Evolutionary conservation across 805 yeast genomes (phyloP).

Genomic region (Hanseniaspora hatyaiensis): DNA sequence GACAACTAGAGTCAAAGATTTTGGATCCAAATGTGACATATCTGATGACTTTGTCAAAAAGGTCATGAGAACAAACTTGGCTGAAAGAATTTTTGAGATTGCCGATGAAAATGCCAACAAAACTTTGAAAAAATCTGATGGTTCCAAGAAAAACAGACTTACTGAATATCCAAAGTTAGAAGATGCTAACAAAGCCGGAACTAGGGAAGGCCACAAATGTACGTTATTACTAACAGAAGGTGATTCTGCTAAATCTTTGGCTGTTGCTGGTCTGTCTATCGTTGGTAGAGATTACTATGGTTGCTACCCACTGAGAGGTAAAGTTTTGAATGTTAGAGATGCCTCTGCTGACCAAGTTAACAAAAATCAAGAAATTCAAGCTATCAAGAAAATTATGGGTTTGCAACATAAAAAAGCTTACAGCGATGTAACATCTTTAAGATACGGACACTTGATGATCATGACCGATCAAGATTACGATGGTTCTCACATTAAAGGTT

Average conservation of each 20-base stretch:
- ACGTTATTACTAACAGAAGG: constrained; percentile 93
- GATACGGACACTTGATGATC: constrained; percentile 95
- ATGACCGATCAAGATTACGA: constrained; percentile 99
- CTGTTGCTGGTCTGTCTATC: constrained; percentile 85
- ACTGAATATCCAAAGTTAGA: constrained; percentile 82
- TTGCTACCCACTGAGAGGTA: constrained; percentile 91
- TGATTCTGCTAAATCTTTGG: constrained; percentile 85
- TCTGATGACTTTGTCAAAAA: constrained; percentile 66
- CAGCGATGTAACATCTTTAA: constrained; percentile 55
- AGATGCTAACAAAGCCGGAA: constrained; percentile 95
- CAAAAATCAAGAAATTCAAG: constrained; percentile 88
- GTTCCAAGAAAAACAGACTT: constrained; percentile 68
- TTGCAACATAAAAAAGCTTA: constrained; percentile 83
- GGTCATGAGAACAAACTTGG: constrained; percentile 59
- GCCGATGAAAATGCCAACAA: constrained; percentile 83
- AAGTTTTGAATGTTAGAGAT: constrained; percentile 86
- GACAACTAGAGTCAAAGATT: constrained; percentile 77
- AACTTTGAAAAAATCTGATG: constrained; percentile 80
- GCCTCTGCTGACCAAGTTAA: constrained; percentile 92
- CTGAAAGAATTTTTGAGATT: constrained; percentile 59
- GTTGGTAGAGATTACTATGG: constrained; percentile 94
- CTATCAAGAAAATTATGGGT: constrained; percentile 90
- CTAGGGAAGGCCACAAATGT: constrained; percentile 81
- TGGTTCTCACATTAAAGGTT: constrained; percentile 95
- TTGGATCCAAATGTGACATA: constrained; percentile 75